Base-by-base conservation (phyloP, 768 basidiomycete species). In the Lactifluus rugatus region DNA sequence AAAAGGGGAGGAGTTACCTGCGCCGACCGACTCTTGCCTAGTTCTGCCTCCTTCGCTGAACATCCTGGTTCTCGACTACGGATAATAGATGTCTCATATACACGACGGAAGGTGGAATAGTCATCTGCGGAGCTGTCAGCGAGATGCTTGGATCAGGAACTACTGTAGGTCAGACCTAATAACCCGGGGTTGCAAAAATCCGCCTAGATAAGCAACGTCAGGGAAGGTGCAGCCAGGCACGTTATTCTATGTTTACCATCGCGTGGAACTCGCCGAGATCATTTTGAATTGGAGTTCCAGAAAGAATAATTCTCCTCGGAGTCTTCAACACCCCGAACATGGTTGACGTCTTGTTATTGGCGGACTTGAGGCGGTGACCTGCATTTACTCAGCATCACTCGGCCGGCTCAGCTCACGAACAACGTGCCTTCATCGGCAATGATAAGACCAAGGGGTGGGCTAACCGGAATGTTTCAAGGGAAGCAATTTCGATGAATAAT, bases 221-320 rank as follows among this genome's bases (percentile, higher is more conserved):
- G 32, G 44, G 16, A 3, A 11, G 25, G 8, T 3, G 8, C 8
- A n/a, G 47, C 23, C 6, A 45, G 13, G 26, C 66, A 21, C 2
- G 17, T 23, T 36, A 4, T 10, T 39, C 28, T 26, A 44, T 44
- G 21, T 79, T 62, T 62, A 93, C 93, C 95, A 98, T 98, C 4
- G 93, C 81, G 71, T 96, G 95, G 67, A 95, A 95, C 70, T 99
- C 96, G 62, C 87, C 76, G 28, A 99, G 72, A 69, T 97, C 92
- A 70, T 99, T 99, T 69, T 98, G 96, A 42, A 99, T 89, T 0
- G 96, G 96, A 1, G 96, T 99, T 32, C 96, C 96, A 0, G 93
- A 93, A 3, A 99, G 76, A 37, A 99, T 94, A 61, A 97, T 78
- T 37, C 95, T 75, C 23, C 90, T 77, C 11, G 78, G 79, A 2